Evolutionary conservation across 768 basidiomycete species (phyloP).

Genomic region (Trichaptum fuscoviolaceum): DNA sequence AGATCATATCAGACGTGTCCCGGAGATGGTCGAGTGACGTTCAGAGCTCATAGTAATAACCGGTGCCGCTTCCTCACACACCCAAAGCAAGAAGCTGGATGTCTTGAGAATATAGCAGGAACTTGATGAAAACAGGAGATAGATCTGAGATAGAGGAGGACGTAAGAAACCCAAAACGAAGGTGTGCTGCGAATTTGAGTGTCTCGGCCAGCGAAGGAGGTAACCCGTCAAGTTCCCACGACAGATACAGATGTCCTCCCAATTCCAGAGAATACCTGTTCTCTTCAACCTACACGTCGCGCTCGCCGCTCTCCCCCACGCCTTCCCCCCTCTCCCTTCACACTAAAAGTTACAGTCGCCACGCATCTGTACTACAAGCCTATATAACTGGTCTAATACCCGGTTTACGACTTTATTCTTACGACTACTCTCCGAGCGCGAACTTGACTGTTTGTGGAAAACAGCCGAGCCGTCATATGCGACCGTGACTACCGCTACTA

Average conservation of each 20-base stretch:
- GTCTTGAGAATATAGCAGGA: neutral
- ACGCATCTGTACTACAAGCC: neutral
- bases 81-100: neutral
- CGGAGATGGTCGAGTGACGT: neutral
- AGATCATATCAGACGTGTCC: neutral
- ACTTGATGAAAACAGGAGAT: neutral
- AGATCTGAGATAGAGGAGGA: slow-evolving; percentile 1
- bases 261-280: neutral
- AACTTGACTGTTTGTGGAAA: neutral
- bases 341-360: neutral
- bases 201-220: neutral
- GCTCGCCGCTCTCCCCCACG: neutral
- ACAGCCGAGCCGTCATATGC: neutral
- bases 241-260: neutral
- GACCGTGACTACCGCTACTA: neutral
- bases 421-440: neutral
- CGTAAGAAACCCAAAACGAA: neutral
- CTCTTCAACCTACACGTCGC: neutral
- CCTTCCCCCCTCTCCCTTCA: neutral
- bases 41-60: neutral
- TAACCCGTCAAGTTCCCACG: neutral
- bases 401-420: neutral
- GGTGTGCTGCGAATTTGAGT: neutral
- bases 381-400: neutral
- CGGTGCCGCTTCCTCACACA: neutral